These are phyloP conservation scores for Aspergillus ellipticus DNA, from an alignment of 495 filamentous ascomycete genomes.

Conservation along the genomic window DNA sequence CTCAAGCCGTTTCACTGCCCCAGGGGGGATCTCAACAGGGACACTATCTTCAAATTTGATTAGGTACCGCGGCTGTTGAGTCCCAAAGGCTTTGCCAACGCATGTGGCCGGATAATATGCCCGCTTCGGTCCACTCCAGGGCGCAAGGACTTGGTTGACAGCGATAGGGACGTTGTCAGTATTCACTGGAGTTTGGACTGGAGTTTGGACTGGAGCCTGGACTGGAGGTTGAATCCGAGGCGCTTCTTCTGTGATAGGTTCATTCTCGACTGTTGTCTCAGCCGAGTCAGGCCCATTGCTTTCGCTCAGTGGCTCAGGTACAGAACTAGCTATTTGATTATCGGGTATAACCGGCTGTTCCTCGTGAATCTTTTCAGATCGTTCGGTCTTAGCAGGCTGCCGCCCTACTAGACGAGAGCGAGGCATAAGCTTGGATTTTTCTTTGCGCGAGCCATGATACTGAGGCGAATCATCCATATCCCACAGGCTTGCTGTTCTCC, in stretches of 20 bases:
- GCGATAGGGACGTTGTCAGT: conserved; percentile 25
- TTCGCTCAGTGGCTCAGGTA: conserved; percentile 9
- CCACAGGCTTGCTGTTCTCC: conserved; percentile 33
- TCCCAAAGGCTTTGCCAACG: conserved; percentile 38
- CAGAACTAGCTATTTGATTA: conserved; percentile 9
- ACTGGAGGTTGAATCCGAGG: neutral
- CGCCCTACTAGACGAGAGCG: conserved; percentile 11
- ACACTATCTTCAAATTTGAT: conserved; percentile 47
- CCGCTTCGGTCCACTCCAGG: conserved; percentile 47
- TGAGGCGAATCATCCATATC: conserved; percentile 37
- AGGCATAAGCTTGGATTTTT: conserved; percentile 15
- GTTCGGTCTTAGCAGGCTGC: conserved; percentile 8
- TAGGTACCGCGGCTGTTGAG: conserved; percentile 35
- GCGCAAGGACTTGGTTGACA: conserved; percentile 47
- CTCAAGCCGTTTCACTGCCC: conserved; percentile 45
- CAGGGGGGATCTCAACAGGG: conserved; percentile 39
- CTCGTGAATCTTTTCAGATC: neutral
- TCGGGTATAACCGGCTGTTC: conserved; percentile 13
- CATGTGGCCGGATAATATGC: conserved; percentile 52
- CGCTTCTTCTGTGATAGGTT: neutral
- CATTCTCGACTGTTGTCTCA: neutral
- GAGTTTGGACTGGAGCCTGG: neutral
- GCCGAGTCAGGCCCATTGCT: neutral
- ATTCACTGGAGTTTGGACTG: neutral
- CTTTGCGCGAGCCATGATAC: conserved; percentile 23